Base-by-base conservation (phyloP, 2,329 filamentous ascomycete species). In the Fusarium tricinctum region DNA sequence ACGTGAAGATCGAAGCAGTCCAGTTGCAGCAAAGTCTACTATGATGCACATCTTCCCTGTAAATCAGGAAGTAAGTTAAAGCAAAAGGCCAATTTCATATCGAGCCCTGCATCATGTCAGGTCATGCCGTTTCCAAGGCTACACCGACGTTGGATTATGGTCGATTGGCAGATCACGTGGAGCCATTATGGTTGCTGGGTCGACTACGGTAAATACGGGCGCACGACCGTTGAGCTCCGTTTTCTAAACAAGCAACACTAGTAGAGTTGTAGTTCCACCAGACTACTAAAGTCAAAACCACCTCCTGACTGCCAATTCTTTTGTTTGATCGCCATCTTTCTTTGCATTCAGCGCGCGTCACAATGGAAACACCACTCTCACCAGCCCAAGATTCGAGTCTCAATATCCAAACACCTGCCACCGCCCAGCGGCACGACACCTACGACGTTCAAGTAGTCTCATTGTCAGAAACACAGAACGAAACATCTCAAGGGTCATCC, bases 351-450 rank as follows among this genome's bases (percentile, higher is more conserved):
- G 66, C 59, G 63, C 55, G 50, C 51, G 63, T 59, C 66, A 73
- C 55, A 51, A 74, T 75, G 73, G 65, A 70, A 60, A 69, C 71
- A 48, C 73, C 74, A 57, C 61, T 75, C 46, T 73, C 74, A 39
- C 73, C 71, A 23, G 55, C 62, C 32, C 66, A 69, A 55, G 67
- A 71, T 51, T 71, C 72, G 22, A 64, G 52, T 58, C 71, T 75
- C 56, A 75, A 75, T 60, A 63, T 74, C 48, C 65, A 73, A 47
- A 74, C 73, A 39, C 67, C 74, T 49, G 46, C 68, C 42, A 71
- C 66, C 22, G 39, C 62, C 13, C 60, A 51, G 35, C 63, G 59
- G 19, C 63, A 68, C 73, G 71, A 74, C 45, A 46, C 58, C 17
- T 74, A 72, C 57, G 73, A 75, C 33, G 69, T 72, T 45, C 59